Conservation (phyloP, 208 protist species). For the Wallacemonas sp. region DNA sequence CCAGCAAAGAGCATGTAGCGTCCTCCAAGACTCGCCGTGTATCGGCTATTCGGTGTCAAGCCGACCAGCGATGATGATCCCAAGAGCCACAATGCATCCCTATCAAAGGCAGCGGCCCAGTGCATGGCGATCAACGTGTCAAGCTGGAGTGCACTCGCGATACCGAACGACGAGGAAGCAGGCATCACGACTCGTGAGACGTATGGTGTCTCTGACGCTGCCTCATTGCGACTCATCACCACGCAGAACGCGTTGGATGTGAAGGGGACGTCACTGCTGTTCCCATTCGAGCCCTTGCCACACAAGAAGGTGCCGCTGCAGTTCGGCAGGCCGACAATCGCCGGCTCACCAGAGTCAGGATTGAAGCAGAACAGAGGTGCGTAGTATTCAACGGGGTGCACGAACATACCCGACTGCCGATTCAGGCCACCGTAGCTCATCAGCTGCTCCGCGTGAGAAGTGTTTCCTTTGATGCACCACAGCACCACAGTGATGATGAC, state of each 20-base stretch:
- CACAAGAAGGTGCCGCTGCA: neutral
- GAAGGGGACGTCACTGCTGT: neutral
- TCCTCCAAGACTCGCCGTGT: conserved; percentile 10
- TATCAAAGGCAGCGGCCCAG: neutral
- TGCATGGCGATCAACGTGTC: neutral
- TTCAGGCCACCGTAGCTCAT: neutral
- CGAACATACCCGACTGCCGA: neutral
- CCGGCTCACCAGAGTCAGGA: neutral
- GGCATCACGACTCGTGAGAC: neutral
- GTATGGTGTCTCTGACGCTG: neutral
- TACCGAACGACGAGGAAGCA: neutral
- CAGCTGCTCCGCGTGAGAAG: neutral
- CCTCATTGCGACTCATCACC: neutral
- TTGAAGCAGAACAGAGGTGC: neutral
- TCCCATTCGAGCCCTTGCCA: neutral
- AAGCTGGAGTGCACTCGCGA: neutral
- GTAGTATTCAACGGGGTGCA: neutral
- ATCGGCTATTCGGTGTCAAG: neutral
- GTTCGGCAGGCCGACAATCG: neutral
- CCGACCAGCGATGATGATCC: neutral
- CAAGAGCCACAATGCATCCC: neutral
- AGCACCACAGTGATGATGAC: conserved; percentile 20
- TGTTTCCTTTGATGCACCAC: conserved; percentile 21
- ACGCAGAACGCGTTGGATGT: neutral
- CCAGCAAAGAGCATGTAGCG: conserved; percentile 28